Percentiles rank a stretch among this genome's conserved stretches.
These are phyloP conservation scores for Calonectria ilicicola DNA, from an alignment of 2,329 filamentous ascomycete species.

Conservation along the genomic window DNA sequence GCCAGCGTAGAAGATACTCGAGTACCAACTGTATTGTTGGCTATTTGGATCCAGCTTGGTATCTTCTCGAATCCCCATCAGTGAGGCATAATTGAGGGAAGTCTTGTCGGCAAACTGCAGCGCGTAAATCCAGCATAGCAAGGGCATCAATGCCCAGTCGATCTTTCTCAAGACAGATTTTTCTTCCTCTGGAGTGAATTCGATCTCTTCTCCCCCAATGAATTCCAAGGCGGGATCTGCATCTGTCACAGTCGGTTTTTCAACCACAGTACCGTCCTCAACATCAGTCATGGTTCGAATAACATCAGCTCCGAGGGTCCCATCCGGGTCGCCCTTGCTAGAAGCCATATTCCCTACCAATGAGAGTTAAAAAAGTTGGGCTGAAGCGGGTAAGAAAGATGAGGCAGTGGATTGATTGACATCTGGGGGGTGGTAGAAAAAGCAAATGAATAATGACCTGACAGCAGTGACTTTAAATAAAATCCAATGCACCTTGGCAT, in stretches of 20 bases:
- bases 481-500: neutral
- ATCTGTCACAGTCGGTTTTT: neutral
- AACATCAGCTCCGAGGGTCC: neutral
- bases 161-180: conserved; percentile 44
- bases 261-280: conserved; percentile 11
- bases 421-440: neutral
- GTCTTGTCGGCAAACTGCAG: conserved; percentile 49
- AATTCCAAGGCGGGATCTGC: conserved; percentile 15
- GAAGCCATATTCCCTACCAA: neutral
- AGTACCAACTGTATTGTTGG: conserved; percentile 28
- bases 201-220: conserved; percentile 13
- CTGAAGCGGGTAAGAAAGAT: neutral
- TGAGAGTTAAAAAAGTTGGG: neutral
- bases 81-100: conserved; percentile 47
- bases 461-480: neutral
- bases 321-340: neutral
- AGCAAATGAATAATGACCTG: neutral
- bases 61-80: conserved; percentile 50
- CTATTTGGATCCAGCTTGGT: conserved; percentile 19
- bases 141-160: conserved; percentile 45
- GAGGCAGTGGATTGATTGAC: neutral
- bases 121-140: conserved; percentile 46
- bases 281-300: conserved; percentile 18
- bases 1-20: conserved; percentile 27
- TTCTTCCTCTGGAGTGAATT: conserved; percentile 32